A percentile compares a stretch with the other conserved stretches of the same genome.
These are phyloP conservation scores for Steccherinum ochraceum DNA, from an alignment of 768 basidiomycete genomes.

Conservation along the genomic window DNA sequence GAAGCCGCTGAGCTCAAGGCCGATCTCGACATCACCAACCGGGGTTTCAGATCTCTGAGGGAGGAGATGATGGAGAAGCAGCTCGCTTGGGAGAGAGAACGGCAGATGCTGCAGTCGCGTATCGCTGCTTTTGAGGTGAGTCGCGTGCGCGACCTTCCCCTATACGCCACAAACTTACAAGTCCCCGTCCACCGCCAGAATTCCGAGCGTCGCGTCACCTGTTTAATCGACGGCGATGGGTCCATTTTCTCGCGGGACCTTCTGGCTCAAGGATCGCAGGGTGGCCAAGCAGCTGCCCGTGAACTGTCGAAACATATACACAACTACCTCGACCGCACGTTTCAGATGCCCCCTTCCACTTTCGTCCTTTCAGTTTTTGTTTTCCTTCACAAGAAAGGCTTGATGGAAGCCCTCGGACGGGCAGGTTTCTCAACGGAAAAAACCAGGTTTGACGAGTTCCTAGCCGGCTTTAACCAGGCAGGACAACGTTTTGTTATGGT, in stretches of 20 bases:
- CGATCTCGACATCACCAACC: neutral
- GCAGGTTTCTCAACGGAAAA: constrained; percentile 27
- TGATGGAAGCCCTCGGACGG: constrained; percentile 42
- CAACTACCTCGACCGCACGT: constrained; percentile 35
- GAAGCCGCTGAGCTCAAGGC: neutral
- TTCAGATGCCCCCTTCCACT: constrained; percentile 13
- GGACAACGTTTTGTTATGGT: constrained; percentile 60
- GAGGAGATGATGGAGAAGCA: neutral
- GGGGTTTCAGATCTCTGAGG: neutral
- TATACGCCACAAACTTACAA: no score
- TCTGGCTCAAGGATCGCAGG: constrained; percentile 47
- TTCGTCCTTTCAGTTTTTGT: constrained; percentile 55
- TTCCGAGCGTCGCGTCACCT: constrained; percentile 24
- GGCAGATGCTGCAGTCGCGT: neutral
- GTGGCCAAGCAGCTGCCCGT: constrained; percentile 52
- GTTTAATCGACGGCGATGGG: constrained; percentile 60
- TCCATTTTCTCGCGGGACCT: constrained; percentile 52
- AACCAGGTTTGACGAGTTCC: constrained; percentile 54
- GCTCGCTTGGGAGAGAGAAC: neutral
- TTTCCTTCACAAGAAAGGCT: constrained; percentile 58
- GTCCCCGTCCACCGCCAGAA: neutral
- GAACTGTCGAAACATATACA: constrained; percentile 31
- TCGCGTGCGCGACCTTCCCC: no score
- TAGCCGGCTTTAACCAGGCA: constrained; percentile 66
- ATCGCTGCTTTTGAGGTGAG: neutral